Conservation (phyloP, 495 filamentous ascomycete genomes). For the Podospora conica region DNA sequence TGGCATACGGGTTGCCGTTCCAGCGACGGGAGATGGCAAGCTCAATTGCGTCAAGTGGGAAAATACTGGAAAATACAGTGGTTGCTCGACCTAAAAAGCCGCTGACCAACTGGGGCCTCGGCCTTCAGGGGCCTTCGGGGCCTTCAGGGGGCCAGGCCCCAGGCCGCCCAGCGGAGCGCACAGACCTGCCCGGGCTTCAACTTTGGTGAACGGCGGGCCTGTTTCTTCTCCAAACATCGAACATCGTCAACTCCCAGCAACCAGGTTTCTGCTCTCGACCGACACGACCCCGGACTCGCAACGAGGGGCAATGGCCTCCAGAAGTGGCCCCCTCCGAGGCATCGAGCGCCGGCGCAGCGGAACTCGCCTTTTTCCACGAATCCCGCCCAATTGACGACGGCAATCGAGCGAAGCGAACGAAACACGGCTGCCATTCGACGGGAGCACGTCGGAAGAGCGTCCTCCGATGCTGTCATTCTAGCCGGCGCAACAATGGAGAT, state of each 20-base stretch:
- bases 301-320: not conserved
- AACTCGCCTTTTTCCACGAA: not conserved
- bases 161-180: too few species aligned
- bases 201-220: too few species aligned
- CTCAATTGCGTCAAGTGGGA: too few species aligned
- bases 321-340: not conserved
- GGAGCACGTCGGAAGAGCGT: not conserved
- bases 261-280: not conserved
- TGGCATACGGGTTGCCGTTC: too few species aligned
- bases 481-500: not conserved
- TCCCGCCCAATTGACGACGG: not conserved
- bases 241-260: not conserved
- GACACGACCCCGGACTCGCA: not conserved
- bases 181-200: too few species aligned
- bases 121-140: not conserved
- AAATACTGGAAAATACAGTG: too few species aligned
- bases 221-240: not conserved
- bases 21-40: too few species aligned
- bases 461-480: not conserved
- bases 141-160: too few species aligned
- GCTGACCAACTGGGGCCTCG: too few species aligned
- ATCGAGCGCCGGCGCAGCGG: not conserved
- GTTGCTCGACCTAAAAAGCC: too few species aligned
- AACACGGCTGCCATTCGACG: not conserved
- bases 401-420: not conserved